phyloP scores from a whole-genome alignment of 768 basidiomycete species.

The Hygrocybe coccinea region DNA sequence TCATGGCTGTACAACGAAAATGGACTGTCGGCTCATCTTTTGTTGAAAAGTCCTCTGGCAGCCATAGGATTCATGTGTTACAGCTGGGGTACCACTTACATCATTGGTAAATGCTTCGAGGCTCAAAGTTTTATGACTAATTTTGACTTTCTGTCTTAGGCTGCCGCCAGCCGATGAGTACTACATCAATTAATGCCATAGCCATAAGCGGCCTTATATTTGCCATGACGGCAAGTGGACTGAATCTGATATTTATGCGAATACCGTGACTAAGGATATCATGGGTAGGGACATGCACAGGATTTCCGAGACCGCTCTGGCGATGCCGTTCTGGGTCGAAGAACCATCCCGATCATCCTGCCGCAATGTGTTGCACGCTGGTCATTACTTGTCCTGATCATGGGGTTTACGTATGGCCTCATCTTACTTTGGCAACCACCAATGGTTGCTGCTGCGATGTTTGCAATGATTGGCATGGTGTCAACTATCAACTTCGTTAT shows the following conservation, averaged over 20 bases:
- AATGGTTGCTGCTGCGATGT: neutral
- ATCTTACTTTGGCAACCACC: conserved; percentile 17
- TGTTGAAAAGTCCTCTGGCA: conserved; percentile 17
- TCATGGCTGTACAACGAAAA: conserved; percentile 21
- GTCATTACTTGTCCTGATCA: conserved; percentile 14
- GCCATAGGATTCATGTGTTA: conserved; percentile 20
- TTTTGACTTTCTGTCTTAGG: neutral
- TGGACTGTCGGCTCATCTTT: conserved; percentile 12
- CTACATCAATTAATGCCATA: conserved; percentile 21
- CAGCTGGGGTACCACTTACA: conserved; percentile 20
- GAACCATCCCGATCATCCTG: conserved; percentile 18
- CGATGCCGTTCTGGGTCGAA: conserved; percentile 21
- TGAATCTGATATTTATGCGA: conserved; percentile 4
- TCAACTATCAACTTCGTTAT: conserved; percentile 12
- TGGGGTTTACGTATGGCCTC: conserved; percentile 12
- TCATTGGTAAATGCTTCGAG: conserved; percentile 13
- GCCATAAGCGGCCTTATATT: conserved; percentile 29
- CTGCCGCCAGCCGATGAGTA: conserved; percentile 12
- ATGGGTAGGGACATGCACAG: conserved; percentile 17
- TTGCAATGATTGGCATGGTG: conserved; percentile 4
- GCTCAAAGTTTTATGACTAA: neutral
- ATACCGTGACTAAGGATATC: neutral
- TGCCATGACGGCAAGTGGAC: conserved; percentile 28
- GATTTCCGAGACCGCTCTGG: conserved; percentile 21
- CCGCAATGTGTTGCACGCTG: conserved; percentile 18